phyloP scores from a whole-genome alignment of 129 eudicot genomes.

The Helichrysum umbraculigerum region DNA sequence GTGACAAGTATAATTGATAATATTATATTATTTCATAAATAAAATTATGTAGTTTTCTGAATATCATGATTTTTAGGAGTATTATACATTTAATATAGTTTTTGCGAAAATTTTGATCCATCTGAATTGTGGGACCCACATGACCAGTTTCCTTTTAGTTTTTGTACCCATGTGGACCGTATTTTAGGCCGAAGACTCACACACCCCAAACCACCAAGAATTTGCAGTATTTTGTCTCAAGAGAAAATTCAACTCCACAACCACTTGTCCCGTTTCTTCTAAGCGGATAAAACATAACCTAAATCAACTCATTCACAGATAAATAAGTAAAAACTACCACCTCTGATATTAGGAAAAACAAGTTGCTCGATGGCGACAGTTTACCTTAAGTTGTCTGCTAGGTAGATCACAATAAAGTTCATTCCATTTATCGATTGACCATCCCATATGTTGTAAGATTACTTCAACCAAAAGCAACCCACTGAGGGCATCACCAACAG shows the following conservation, averaged over 20 bases:
- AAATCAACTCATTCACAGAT: not conserved
- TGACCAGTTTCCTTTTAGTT: not conserved
- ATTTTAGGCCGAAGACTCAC: not conserved
- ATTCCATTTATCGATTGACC: constrained; percentile 75
- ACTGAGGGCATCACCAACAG: constrained; percentile 85
- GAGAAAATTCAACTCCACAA: not conserved
- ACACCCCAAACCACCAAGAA: no score
- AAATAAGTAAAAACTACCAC: constrained; percentile 1
- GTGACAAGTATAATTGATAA: not conserved
- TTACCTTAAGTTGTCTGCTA: constrained; percentile 90
- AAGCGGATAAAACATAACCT: not conserved
- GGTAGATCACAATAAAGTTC: constrained; percentile 75
- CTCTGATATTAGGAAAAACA: not conserved
- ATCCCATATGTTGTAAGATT: constrained; percentile 69
- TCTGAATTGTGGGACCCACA: not conserved
- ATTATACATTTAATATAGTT: not conserved
- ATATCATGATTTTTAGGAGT: not conserved
- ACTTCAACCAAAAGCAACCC: constrained; percentile 85
- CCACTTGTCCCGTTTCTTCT: not conserved
- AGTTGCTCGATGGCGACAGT: not conserved
- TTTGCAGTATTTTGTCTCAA: not conserved
- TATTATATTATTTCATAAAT: not conserved
- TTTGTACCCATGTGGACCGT: not conserved
- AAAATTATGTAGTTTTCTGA: not conserved
- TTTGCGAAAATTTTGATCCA: not conserved